Evolutionary conservation across 2,329 filamentous ascomycete species (phyloP).

Genomic region (Grosmannia penicillata): DNA sequence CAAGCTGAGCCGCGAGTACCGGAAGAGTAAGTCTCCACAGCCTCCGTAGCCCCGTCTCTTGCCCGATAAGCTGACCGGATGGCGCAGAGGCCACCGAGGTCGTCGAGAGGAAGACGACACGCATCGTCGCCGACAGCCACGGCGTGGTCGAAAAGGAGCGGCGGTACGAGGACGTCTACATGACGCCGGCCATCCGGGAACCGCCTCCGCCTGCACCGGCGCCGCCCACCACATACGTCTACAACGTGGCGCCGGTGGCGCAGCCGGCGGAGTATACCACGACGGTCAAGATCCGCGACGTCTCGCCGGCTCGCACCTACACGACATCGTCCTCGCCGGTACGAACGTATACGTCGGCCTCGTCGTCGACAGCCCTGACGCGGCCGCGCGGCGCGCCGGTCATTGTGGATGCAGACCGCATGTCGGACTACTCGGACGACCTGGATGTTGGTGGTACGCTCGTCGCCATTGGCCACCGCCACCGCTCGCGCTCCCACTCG

Average conservation of each 20-base stretch:
- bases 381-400: slow-evolving; percentile 18
- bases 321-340: slow-evolving; percentile 15
- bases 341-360: slow-evolving; percentile 3
- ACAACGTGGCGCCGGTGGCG: slow-evolving; percentile 17
- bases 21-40: slow-evolving; percentile 37
- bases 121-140: slow-evolving; percentile 13
- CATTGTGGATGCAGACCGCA: slow-evolving; percentile 23
- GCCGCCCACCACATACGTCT: neutral
- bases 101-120: slow-evolving; percentile 6
- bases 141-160: slow-evolving; percentile 33
- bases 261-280: slow-evolving; percentile 19
- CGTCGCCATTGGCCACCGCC: slow-evolving; percentile 14
- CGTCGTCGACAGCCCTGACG: slow-evolving; percentile 11
- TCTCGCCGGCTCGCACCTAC: slow-evolving; percentile 25
- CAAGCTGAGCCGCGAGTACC: slow-evolving; percentile 65
- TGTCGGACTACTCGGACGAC: slow-evolving; percentile 19
- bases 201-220: neutral
- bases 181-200: slow-evolving; percentile 13
- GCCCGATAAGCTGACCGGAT: too few species aligned
- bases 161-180: slow-evolving; percentile 24
- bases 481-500: slow-evolving; percentile 12
- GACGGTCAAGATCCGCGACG: slow-evolving; percentile 28
- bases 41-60: too few species aligned
- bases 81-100: slow-evolving; percentile 3
- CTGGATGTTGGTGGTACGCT: slow-evolving; percentile 22